Evolutionary conservation across 768 basidiomycete genomes (phyloP).

Genomic region (Mrakia blollopis): DNA sequence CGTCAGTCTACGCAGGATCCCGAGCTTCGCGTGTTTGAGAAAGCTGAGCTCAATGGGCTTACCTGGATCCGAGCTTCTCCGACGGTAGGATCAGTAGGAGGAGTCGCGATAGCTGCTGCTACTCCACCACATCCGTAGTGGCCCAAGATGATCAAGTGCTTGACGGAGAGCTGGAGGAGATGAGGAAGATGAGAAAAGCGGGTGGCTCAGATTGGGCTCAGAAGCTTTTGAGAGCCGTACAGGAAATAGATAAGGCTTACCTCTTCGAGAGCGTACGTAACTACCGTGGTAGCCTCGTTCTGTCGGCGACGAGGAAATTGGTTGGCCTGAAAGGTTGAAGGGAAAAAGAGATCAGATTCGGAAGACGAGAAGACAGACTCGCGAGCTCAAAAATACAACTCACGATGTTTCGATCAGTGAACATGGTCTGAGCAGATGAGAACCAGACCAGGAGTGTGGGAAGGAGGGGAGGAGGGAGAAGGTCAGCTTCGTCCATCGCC

Average conservation of each 20-base stretch:
- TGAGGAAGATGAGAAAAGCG: neutral
- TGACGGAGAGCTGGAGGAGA: neutral
- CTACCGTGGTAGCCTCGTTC: neutral
- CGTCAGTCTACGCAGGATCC: no score
- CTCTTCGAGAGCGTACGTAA: constrained; percentile 2
- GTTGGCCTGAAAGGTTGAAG: neutral
- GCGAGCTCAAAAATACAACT: neutral
- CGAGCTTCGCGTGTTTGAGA: no score
- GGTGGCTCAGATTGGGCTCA: neutral
- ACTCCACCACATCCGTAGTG: constrained; percentile 15
- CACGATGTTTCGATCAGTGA: constrained; percentile 14
- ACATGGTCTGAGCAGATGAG: neutral
- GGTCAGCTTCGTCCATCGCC: neutral
- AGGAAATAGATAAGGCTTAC: neutral
- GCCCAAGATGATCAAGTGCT: constrained; percentile 7
- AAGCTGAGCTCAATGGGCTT: no score
- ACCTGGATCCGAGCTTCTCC: constrained; percentile 4
- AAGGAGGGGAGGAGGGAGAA: neutral
- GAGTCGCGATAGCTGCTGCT: neutral
- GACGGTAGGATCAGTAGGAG: neutral
- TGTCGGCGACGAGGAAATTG: neutral
- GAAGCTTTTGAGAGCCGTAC: neutral
- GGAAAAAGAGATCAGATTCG: neutral
- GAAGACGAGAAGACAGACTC: no score
- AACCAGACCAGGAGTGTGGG: neutral